Conservation (phyloP, 352 stramenopile genomes). For the Saprolegnia diclina region DNA sequence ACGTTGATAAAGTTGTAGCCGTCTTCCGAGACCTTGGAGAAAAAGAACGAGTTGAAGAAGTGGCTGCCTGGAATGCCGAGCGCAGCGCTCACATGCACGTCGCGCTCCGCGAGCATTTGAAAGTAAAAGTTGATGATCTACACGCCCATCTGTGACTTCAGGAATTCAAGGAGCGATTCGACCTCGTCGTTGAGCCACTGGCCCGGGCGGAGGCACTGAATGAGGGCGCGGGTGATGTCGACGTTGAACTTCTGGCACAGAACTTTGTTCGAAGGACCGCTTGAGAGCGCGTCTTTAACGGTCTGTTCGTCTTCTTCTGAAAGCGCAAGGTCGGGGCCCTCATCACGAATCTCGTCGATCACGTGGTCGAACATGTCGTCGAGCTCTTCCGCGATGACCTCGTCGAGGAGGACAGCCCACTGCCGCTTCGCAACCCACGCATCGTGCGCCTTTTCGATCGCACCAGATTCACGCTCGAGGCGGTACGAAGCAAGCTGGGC, state of each 20-base stretch:
- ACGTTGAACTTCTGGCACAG: slow-evolving; percentile 80
- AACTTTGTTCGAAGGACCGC: slow-evolving; percentile 49
- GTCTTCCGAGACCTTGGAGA: slow-evolving; percentile 69
- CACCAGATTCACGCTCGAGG: slow-evolving; percentile 5
- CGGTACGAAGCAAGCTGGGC: slow-evolving; percentile 8
- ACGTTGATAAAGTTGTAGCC: slow-evolving; percentile 84
- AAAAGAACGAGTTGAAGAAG: slow-evolving; percentile 88
- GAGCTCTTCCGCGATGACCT: slow-evolving; percentile 53
- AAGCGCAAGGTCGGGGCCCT: slow-evolving; percentile 48
- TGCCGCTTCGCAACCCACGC: slow-evolving; percentile 21
- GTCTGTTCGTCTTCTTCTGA: slow-evolving; percentile 55
- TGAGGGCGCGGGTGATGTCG: slow-evolving; percentile 60
- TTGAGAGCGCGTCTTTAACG: slow-evolving; percentile 51
- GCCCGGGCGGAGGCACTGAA: slow-evolving; percentile 62
- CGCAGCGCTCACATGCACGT: slow-evolving; percentile 43
- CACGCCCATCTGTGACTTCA: background rate
- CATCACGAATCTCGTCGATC: slow-evolving; percentile 49
- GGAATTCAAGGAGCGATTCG: slow-evolving; percentile 1
- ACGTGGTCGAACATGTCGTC: slow-evolving; percentile 49
- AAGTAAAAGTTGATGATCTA: slow-evolving; percentile 87
- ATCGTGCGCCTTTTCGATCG: slow-evolving; percentile 20
- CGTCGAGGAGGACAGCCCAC: slow-evolving; percentile 41
- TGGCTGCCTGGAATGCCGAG: slow-evolving; percentile 50
- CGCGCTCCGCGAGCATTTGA: slow-evolving; percentile 66
- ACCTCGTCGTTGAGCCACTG: slow-evolving; percentile 83